These are phyloP conservation scores for Blastomyces gilchristii DNA, from an alignment of 2,329 filamentous ascomycete genomes.

Conservation along the genomic window DNA sequence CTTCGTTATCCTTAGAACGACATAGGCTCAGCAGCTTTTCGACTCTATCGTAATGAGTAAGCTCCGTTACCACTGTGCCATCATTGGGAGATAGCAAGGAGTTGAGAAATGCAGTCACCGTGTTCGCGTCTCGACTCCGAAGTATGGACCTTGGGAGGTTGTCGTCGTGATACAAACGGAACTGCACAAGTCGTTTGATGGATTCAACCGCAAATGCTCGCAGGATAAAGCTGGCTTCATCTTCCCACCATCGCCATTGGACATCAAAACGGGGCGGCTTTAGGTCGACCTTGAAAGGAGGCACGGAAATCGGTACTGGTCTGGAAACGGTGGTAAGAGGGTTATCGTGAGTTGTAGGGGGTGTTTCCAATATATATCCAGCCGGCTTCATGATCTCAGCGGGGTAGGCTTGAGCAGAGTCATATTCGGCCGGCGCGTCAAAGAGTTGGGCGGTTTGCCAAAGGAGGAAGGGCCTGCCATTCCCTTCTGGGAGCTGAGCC, in stretches of 20 bases:
- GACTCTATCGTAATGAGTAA: conserved; percentile 31
- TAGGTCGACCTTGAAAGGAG: conserved; percentile 8
- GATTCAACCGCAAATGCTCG: conserved; percentile 31
- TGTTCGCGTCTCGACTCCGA: conserved; percentile 24
- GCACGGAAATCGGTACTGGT: not conserved
- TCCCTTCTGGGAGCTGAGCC: not conserved
- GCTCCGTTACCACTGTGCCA: conserved; percentile 18
- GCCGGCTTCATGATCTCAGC: not conserved
- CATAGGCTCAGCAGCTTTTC: conserved; percentile 32
- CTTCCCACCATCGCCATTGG: conserved; percentile 34
- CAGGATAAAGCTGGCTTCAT: conserved; percentile 29
- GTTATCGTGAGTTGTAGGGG: not conserved
- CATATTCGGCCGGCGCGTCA: not conserved
- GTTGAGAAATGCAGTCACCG: conserved; percentile 26
- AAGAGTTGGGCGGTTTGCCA: not conserved
- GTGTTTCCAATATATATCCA: not conserved
- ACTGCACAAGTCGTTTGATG: conserved; percentile 31
- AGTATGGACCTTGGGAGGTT: conserved; percentile 28
- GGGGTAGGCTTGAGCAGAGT: not conserved
- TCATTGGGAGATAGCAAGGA: conserved; percentile 23
- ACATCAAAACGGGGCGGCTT: conserved; percentile 24
- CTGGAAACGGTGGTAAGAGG: not conserved
- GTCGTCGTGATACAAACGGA: conserved; percentile 28
- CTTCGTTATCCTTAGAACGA: conserved; percentile 17
- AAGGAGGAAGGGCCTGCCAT: not conserved